Evolutionary conservation across 1,284 basidiomycete species (phyloP).

Genomic region (Neonothopanus nambi): DNA sequence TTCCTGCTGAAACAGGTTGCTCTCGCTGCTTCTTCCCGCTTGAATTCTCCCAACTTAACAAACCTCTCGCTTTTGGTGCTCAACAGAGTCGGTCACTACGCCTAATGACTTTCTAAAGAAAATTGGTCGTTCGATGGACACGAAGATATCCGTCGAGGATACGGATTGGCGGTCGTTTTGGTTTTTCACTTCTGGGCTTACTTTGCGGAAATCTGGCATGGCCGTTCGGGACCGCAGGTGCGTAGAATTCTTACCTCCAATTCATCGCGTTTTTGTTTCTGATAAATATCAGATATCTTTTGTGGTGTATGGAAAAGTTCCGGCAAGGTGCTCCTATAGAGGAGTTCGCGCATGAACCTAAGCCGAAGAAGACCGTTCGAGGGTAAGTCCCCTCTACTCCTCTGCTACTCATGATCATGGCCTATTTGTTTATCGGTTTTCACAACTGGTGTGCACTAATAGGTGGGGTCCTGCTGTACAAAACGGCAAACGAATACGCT

Average conservation of each 20-base stretch:
- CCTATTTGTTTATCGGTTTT: background rate
- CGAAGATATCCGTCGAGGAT: conserved; percentile 52
- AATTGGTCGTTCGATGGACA: conserved; percentile 67
- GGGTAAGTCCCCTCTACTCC: conserved; percentile 51
- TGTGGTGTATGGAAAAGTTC: conserved; percentile 84
- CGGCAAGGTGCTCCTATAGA: conserved; percentile 54
- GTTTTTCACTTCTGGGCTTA: conserved; percentile 49
- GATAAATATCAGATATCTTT: conserved; percentile 56
- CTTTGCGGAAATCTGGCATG: conserved; percentile 66
- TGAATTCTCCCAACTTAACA: conserved; percentile 12
- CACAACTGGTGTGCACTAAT: conserved; percentile 37
- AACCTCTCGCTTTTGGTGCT: background rate
- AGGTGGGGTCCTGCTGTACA: conserved; percentile 58
- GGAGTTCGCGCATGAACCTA: conserved; percentile 63
- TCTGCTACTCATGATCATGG: conserved; percentile 5
- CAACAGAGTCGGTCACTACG: conserved; percentile 43
- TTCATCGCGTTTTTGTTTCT: conserved; percentile 2
- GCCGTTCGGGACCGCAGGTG: conserved; percentile 67
- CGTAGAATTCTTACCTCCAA: conserved; percentile 21
- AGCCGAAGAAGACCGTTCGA: conserved; percentile 72
- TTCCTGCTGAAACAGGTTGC: conserved; percentile 30
- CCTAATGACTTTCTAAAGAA: conserved; percentile 68
- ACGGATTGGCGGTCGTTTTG: conserved; percentile 71
- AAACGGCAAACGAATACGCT: conserved; percentile 73
- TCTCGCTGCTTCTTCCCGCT: conserved; percentile 16